These are phyloP conservation scores for Leishmania lainsoni DNA, from an alignment of 208 protist species.

Conservation along the genomic window DNA sequence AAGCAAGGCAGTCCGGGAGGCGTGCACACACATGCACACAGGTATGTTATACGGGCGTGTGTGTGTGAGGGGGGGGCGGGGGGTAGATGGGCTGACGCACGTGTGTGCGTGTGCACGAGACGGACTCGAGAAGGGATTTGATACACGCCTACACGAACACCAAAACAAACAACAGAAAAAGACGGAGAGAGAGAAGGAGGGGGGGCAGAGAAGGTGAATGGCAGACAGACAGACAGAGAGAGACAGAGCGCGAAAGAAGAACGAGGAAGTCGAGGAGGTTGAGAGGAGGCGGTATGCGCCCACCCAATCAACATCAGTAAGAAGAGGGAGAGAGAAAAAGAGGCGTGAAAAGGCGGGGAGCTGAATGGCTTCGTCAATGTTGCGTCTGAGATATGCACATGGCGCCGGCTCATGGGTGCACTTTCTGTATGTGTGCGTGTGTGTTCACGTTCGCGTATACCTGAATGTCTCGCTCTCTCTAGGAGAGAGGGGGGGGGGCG, in stretches of 20 bases:
- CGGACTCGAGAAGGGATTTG: no score
- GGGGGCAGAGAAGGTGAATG: no score
- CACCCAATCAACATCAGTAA: no score
- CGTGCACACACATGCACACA: not conserved
- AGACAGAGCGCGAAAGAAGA: no score
- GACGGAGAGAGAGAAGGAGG: not conserved
- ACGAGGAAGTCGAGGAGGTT: no score
- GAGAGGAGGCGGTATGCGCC: no score
- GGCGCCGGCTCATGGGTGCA: not conserved
- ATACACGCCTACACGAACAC: not conserved
- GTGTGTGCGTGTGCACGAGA: no score
- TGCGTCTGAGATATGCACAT: not conserved
- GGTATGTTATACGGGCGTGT: not conserved
- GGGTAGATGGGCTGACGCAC: no score
- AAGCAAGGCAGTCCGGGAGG: not conserved
- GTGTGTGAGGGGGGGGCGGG: not conserved
- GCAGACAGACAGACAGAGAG: no score
- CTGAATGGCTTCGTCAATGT: not conserved
- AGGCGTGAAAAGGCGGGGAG: not conserved
- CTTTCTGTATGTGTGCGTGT: not conserved
- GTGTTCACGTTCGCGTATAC: not conserved
- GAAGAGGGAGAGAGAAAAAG: not conserved
- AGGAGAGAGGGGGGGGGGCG: not conserved
- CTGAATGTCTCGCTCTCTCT: not conserved
- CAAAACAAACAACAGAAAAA: not conserved